Base-by-base conservation (phyloP, 495 filamentous ascomycete genomes). In the Clohesyomyces aquaticus region DNA sequence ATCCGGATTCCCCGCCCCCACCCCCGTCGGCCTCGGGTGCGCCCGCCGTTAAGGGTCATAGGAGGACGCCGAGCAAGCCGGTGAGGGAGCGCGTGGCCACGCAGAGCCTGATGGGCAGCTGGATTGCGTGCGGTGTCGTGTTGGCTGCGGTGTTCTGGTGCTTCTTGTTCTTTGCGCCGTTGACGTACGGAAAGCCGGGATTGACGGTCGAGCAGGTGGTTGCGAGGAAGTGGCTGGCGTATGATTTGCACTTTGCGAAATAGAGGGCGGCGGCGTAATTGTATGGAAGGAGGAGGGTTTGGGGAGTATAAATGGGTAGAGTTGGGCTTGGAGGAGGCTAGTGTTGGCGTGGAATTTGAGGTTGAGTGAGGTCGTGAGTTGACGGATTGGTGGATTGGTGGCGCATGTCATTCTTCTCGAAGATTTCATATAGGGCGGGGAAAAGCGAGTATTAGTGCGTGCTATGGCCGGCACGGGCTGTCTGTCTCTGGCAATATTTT, bases 241-340 rank as follows among this genome's bases (percentile, higher is more conserved):
- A 98, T 75, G 94, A 98, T 77, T 82, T 98, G 75, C 94, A 98
- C 79, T 98, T 98, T 78, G 94, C 94, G 38, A 98, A 98, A 84
- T 98, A 89, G 78, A 26, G 12, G 48, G 19, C 14, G n/a, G n/a
- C 43, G 4, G 6, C 6, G 32, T n/a, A n/a, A n/a, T n/a, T n/a
- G 32, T 38, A 38, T 38, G 32, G 32, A 38, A 38, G 32, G 6
- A 6, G 14, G 32, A 6, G 32, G 32, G 32, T 6, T 38, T 6
- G 32, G 32, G 32, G 14, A 6, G 32, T 6, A 38, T 6, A 38
- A 6, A 14, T 6, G 14, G 32, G 32, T 38, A 14, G 32, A 38
- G 32, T n/a, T n/a, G n/a, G n/a, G n/a, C n/a, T n/a, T n/a, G n/a
- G n/a, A n/a, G n/a, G n/a, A n/a, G n/a, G n/a, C n/a, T n/a, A n/a